phyloP scores from a whole-genome alignment of 768 basidiomycete species.

The Pleurotus salmoneostramineus region DNA sequence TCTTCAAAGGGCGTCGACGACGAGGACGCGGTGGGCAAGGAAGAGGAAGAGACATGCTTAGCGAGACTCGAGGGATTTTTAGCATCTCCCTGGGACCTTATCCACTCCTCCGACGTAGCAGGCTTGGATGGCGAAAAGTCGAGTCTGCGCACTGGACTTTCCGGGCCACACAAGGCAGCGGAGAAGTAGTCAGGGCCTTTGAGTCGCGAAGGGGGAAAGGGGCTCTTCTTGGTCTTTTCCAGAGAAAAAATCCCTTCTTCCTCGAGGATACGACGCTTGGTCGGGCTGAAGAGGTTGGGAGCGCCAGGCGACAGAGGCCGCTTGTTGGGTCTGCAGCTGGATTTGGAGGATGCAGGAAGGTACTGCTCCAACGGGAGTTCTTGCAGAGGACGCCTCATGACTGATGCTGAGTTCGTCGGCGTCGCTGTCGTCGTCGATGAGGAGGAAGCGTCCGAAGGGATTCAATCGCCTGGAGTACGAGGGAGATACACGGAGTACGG shows the following conservation, averaged over 20 bases:
- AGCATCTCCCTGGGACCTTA: background rate
- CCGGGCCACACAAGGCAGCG: constrained; percentile 22
- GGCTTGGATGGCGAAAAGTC: constrained; percentile 44
- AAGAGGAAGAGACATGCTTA: background rate
- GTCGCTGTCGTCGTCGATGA: background rate
- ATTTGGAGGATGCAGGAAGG: constrained; percentile 28
- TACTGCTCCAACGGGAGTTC: constrained; percentile 61
- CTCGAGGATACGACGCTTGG: constrained; percentile 65
- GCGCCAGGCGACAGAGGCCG: constrained; percentile 58
- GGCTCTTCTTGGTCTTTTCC: constrained; percentile 31
- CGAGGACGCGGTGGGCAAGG: constrained; percentile 16
- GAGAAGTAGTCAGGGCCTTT: constrained; percentile 20
- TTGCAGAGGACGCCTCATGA: constrained; percentile 43
- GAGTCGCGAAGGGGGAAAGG: constrained; percentile 21
- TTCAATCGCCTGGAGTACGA: background rate
- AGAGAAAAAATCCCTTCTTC: constrained; percentile 45
- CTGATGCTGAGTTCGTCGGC: background rate
- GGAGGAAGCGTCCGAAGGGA: background rate
- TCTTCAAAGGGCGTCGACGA: background rate
- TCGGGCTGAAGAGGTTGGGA: constrained; percentile 49
- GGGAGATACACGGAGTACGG: background rate
- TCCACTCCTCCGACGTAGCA: background rate
- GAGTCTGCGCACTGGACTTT: constrained; percentile 47
- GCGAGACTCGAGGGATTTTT: constrained; percentile 9
- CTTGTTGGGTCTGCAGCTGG: constrained; percentile 38